phyloP scores from a whole-genome alignment of 371 early-diverging fungal genomes.

The Apophysomyces trapeziformis region DNA sequence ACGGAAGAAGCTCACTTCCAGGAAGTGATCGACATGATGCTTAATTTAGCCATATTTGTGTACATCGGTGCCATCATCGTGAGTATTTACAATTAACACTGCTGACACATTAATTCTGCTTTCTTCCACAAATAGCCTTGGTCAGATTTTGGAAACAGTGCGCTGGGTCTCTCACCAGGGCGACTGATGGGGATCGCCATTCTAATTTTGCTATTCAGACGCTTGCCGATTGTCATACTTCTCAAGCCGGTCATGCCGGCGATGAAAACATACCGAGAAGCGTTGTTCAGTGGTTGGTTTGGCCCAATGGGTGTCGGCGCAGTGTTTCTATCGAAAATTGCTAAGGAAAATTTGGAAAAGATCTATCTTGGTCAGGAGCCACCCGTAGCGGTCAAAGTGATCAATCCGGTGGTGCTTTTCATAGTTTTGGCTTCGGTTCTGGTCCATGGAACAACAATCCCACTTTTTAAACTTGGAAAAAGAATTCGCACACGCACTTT shows the following conservation, averaged over 20 bases:
- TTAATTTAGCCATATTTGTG: conserved; percentile 92
- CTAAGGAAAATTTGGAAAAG: conserved; percentile 55
- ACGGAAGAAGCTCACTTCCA: conserved; percentile 88
- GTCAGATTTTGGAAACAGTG: conserved; percentile 59
- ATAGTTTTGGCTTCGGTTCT: conserved; percentile 80
- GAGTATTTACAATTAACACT: conserved; percentile 15
- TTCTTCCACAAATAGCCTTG: conserved; percentile 62
- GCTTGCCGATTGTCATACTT: conserved; percentile 78
- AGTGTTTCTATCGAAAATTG: conserved; percentile 75
- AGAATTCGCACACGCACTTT: conserved; percentile 45
- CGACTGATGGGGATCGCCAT: conserved; percentile 68
- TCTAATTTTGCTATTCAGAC: conserved; percentile 79
- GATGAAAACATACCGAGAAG: conserved; percentile 77
- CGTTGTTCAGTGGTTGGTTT: conserved; percentile 96
- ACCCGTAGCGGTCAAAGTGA: conserved; percentile 34
- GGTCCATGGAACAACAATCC: conserved; percentile 86
- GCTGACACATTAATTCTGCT: not conserved
- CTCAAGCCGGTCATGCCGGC: conserved; percentile 74
- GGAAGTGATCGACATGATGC: conserved; percentile 90
- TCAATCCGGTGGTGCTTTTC: conserved; percentile 72
- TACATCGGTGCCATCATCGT: conserved; percentile 88
- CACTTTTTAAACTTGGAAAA: conserved; percentile 66
- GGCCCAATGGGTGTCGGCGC: conserved; percentile 93
- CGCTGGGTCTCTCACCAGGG: conserved; percentile 63
- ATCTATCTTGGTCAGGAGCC: conserved; percentile 34